Evolutionary conservation across 2,329 filamentous ascomycete genomes (phyloP).

Genomic region (Colletotrichum eremochloae): DNA sequence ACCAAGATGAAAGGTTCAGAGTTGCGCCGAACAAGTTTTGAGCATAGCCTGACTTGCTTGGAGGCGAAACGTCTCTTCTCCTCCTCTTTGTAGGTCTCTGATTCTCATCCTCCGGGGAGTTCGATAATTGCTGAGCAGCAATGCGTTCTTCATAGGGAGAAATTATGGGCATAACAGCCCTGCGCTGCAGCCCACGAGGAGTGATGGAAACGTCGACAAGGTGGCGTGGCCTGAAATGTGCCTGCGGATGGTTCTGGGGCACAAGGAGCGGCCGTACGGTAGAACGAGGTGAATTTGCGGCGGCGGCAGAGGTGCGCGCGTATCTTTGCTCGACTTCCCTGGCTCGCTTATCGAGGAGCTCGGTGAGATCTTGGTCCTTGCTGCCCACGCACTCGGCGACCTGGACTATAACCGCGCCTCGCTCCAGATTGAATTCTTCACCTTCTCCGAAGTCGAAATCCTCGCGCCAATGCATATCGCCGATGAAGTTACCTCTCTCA

Average conservation of each 20-base stretch:
- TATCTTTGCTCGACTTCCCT: constrained; percentile 68
- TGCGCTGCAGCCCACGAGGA: constrained; percentile 58
- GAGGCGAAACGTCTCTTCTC: constrained; percentile 53
- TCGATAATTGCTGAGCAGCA: constrained; percentile 45
- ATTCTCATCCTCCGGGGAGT: constrained; percentile 44
- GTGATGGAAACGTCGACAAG: constrained; percentile 70
- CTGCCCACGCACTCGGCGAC: constrained; percentile 81
- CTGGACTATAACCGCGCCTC: constrained; percentile 81
- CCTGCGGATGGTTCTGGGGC: constrained; percentile 41
- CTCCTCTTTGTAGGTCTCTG: constrained; percentile 56
- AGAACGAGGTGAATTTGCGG: constrained; percentile 46
- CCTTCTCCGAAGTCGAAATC: constrained; percentile 80
- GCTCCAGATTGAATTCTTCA: constrained; percentile 84
- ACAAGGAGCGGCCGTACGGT: constrained; percentile 20
- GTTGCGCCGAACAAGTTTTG: constrained; percentile 64
- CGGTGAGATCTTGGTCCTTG: constrained; percentile 82
- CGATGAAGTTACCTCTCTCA: constrained; percentile 82
- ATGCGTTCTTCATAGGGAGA: constrained; percentile 76
- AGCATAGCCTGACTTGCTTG: constrained; percentile 64
- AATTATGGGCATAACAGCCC: constrained; percentile 66
- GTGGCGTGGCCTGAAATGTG: constrained; percentile 56
- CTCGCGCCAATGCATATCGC: constrained; percentile 85
- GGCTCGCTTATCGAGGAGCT: constrained; percentile 77
- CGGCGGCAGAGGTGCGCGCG: constrained; percentile 48
- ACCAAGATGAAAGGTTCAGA: constrained; percentile 53